Conservation (phyloP, 768 basidiomycete genomes). For the Roridomyces roridus region DNA sequence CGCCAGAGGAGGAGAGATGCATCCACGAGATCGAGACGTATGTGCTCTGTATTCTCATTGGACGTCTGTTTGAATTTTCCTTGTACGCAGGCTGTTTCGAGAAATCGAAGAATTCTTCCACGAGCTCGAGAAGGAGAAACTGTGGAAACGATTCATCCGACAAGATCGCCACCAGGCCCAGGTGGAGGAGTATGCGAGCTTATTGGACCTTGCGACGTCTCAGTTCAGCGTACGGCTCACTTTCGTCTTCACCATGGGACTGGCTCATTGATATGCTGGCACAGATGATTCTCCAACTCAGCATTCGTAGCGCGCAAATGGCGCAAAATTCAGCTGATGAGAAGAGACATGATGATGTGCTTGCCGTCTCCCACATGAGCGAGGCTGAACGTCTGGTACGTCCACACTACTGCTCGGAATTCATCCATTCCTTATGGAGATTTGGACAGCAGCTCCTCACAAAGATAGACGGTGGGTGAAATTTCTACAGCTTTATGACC, state of each 20-base stretch:
- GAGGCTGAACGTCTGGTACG: too few relatives aligned
- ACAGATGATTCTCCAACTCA: background rate
- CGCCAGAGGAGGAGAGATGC: slow-evolving; percentile 2
- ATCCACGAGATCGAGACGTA: slow-evolving; percentile 3
- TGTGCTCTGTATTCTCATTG: background rate
- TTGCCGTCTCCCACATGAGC: too few relatives aligned
- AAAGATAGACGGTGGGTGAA: slow-evolving; percentile 4
- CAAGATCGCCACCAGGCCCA: background rate
- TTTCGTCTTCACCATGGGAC: background rate
- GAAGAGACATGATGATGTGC: background rate
- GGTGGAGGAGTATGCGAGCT: slow-evolving; percentile 2
- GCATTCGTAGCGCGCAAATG: slow-evolving; percentile 1
- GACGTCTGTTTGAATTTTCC: background rate
- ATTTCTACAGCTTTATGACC: background rate
- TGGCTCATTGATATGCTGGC: background rate
- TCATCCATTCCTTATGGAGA: background rate
- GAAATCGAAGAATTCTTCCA: slow-evolving; percentile 4
- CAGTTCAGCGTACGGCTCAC: slow-evolving; percentile 4
- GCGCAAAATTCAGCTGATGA: background rate
- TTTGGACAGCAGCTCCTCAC: slow-evolving; percentile 1
- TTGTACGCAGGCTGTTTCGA: background rate
- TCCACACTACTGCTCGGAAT: background rate
- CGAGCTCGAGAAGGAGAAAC: background rate
- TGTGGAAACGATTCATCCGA: background rate
- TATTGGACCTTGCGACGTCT: too few relatives aligned